A percentile compares a stretch with the other conserved stretches of the same genome.
These are phyloP conservation scores for Dalechampia spathulata DNA, from an alignment of 441 rosid genomes.

Conservation along the genomic window DNA sequence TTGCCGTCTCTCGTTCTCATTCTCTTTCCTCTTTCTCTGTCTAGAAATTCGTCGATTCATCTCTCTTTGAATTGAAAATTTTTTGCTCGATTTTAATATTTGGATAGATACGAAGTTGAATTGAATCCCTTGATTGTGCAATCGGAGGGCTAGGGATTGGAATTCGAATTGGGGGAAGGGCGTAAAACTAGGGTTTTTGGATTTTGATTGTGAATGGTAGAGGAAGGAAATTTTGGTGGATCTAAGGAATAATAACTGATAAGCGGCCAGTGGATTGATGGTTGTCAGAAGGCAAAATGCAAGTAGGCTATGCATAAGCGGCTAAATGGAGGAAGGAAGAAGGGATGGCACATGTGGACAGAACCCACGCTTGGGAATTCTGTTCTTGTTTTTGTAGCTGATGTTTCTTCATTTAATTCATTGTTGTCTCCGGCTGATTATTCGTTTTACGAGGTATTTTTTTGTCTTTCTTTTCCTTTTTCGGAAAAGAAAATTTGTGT, in stretches of 20 bases:
- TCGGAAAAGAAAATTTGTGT: too few relatives aligned
- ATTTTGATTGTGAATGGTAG: neutral
- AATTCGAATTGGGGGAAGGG: neutral
- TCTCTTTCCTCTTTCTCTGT: conserved; percentile 3
- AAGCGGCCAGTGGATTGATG: conserved; percentile 29
- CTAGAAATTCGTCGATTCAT: neutral
- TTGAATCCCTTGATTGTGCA: conserved; percentile 13
- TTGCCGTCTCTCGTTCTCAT: too few relatives aligned
- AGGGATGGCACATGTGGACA: conserved; percentile 65
- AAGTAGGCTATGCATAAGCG: conserved; percentile 64
- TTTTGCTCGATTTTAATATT: too few relatives aligned
- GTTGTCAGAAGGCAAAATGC: conserved; percentile 59
- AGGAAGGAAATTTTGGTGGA: conserved; percentile 8
- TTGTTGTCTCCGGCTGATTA: conserved; percentile 32
- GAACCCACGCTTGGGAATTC: conserved; percentile 51
- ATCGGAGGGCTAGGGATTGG: neutral
- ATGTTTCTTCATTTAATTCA: conserved; percentile 35
- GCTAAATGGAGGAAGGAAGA: conserved; percentile 42
- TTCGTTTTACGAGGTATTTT: conserved; percentile 54
- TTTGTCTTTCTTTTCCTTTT: neutral
- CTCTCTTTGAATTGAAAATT: conserved; percentile 17
- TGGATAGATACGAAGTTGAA: neutral
- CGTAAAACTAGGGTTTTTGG: conserved; percentile 14
- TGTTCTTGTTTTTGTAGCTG: conserved; percentile 24
- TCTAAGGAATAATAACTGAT: conserved; percentile 11